A percentile compares a stretch with the other conserved stretches of the same genome.
Evolutionary conservation across 2,329 filamentous ascomycete genomes (phyloP).

Genomic region (Macroventuria anomochaeta): DNA sequence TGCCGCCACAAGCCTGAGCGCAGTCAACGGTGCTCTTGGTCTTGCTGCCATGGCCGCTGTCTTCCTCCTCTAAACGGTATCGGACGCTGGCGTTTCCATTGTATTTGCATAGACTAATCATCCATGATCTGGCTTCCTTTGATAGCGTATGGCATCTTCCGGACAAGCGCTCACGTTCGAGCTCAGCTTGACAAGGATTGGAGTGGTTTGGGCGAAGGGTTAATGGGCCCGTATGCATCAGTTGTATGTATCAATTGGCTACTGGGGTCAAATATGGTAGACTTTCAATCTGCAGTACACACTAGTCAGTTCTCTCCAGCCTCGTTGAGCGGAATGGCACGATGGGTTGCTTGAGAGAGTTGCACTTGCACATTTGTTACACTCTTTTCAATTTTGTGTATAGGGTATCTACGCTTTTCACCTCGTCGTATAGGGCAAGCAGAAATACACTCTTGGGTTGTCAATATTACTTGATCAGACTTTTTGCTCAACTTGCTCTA

Average conservation of each 20-base stretch:
- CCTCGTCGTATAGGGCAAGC: neutral
- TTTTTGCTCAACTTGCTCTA: neutral
- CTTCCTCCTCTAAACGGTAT: conserved; percentile 54
- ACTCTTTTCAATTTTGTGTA: conserved; percentile 33
- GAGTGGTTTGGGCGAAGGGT: conserved; percentile 30
- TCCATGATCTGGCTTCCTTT: conserved; percentile 42
- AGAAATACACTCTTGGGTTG: conserved; percentile 4
- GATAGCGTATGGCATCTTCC: conserved; percentile 41
- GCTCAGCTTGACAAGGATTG: conserved; percentile 33
- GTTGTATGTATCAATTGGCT: conserved; percentile 48
- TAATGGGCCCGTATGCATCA: conserved; percentile 42
- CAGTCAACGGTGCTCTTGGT: conserved; percentile 52
- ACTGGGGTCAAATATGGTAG: conserved; percentile 38
- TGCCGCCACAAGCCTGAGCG: conserved; percentile 51
- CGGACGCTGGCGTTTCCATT: conserved; percentile 47
- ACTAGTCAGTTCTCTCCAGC: conserved; percentile 29
- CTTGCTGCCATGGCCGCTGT: conserved; percentile 56
- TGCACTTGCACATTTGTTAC: conserved; percentile 32
- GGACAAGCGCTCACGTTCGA: conserved; percentile 32
- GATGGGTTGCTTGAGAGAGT: conserved; percentile 30
- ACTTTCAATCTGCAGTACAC: conserved; percentile 44
- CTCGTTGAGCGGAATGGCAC: conserved; percentile 27
- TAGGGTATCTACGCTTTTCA: conserved; percentile 3
- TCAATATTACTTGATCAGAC: neutral
- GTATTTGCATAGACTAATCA: conserved; percentile 51